Evolutionary conservation across 2,329 filamentous ascomycete species (phyloP), one percentile per base, ranked within the genome.

Genomic region (Hymenoscyphus occultus): DNA sequence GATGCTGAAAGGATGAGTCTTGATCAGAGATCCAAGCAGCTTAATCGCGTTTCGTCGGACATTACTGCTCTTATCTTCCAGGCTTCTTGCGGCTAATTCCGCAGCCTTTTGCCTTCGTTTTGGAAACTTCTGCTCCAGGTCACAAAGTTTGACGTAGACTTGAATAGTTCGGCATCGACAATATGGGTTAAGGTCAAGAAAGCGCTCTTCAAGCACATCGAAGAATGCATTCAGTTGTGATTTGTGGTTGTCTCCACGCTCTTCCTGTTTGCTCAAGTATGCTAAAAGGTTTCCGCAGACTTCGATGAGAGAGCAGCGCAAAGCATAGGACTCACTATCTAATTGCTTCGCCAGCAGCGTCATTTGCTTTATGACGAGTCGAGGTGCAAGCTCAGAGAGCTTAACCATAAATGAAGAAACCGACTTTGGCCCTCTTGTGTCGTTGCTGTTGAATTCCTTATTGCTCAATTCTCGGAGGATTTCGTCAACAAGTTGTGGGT

Each of bases 51-150:
- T 98, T 65, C 93, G 86, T 67, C 95, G 86, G 39, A 99, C 95
- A 73, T 98, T 96, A 78, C 95, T 99, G 79, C 94, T 98, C 82
- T 96, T 98, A 80, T 99, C 96, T 77, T 97, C 92, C 2, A 99
- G 82, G 76, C 94, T 98, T 71, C 91, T 86, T 64, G 91, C 89
- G 0, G 95, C 93, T 32, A 97, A 82, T 75, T 97, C 92, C 1
- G 94, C 91, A 3, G 90, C 94, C 74, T 86, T 90, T 76, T 97
- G 93, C 66, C 95, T 85, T 63, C 93, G 86, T 79, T 97, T 97
- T 45, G 93, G 92, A 73, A 96, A 97, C 76, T 98, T 98, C 69
- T 94, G 92, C 58, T 97, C 92, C n/a, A 98, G 83, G 64, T 97
- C 93, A 73, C 93, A 97, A 13, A 99, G 84, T 74, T 89, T 94